These are phyloP conservation scores for Oryza longistaminata DNA, from an alignment of 176 grass and related monocot species.

Conservation along the genomic window DNA sequence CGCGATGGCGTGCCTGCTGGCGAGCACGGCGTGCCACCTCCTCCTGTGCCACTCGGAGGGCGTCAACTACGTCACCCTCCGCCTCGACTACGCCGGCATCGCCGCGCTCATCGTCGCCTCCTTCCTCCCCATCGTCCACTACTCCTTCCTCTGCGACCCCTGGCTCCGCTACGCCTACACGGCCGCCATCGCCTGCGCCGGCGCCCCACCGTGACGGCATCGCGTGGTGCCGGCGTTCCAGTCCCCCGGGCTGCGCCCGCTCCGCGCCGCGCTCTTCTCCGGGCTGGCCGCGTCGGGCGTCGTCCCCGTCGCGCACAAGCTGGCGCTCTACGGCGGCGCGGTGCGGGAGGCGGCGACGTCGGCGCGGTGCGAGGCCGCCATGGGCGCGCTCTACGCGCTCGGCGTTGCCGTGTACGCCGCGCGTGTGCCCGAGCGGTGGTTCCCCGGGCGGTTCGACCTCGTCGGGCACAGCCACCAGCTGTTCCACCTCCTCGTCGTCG, in stretches of 20 bases:
- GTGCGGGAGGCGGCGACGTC: constrained; percentile 46
- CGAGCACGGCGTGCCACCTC: constrained; percentile 79
- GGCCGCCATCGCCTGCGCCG: constrained; percentile 59
- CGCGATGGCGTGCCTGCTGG: constrained; percentile 87
- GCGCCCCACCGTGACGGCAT: constrained; percentile 39
- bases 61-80: constrained; percentile 60
- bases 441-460: constrained; percentile 72
- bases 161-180: constrained; percentile 54
- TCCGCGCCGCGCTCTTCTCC: constrained; percentile 68
- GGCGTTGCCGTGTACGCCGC: constrained; percentile 63
- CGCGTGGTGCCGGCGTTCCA: constrained; percentile 70
- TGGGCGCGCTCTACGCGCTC: constrained; percentile 68
- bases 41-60: constrained; percentile 76
- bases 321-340: constrained; percentile 30
- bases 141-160: constrained; percentile 69
- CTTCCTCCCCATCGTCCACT: constrained; percentile 85
- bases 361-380: constrained; percentile 56
- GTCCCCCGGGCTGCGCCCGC: constrained; percentile 52
- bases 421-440: constrained; percentile 82
- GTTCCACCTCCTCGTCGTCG: constrained; percentile 83
- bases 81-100: constrained; percentile 93
- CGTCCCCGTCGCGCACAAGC: constrained; percentile 71
- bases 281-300: constrained; percentile 72
- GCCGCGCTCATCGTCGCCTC: constrained; percentile 78
- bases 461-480: constrained; percentile 92